phyloP scores from a whole-genome alignment of 2,329 filamentous ascomycete species.

The Colletotrichum siamense region DNA sequence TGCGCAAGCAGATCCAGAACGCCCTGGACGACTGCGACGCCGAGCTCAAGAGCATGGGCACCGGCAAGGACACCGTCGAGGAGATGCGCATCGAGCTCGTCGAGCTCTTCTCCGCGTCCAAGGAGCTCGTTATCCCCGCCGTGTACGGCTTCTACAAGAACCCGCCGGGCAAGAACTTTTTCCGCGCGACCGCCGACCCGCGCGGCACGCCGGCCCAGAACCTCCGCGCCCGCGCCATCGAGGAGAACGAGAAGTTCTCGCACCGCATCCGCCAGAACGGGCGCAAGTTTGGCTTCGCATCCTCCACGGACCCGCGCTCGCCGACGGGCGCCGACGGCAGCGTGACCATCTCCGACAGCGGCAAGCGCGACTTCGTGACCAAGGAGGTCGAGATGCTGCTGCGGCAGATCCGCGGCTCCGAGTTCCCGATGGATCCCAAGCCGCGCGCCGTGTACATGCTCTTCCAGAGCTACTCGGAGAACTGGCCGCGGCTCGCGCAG shows the following conservation, averaged over 20 bases:
- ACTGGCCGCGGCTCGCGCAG: slow-evolving; percentile 56
- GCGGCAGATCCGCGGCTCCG: slow-evolving; percentile 56
- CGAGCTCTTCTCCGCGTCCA: slow-evolving; percentile 56
- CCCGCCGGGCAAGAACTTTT: slow-evolving; percentile 56
- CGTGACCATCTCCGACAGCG: slow-evolving; percentile 35
- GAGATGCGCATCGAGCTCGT: slow-evolving; percentile 61
- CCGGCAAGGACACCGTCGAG: slow-evolving; percentile 55
- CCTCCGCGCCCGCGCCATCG: slow-evolving; percentile 54
- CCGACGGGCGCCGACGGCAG: slow-evolving; percentile 17
- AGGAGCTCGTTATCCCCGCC: slow-evolving; percentile 59
- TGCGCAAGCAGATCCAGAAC: slow-evolving; percentile 56
- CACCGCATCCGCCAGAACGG: slow-evolving; percentile 54
- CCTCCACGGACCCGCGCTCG: slow-evolving; percentile 18
- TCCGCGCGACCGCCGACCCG: slow-evolving; percentile 52
- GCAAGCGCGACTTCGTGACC: slow-evolving; percentile 53
- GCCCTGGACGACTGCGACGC: slow-evolving; percentile 53
- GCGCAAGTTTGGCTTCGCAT: slow-evolving; percentile 51
- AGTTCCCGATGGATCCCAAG: slow-evolving; percentile 58
- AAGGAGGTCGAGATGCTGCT: slow-evolving; percentile 55
- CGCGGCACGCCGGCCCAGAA: slow-evolving; percentile 58
- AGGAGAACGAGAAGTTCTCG: slow-evolving; percentile 57
- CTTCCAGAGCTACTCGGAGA: slow-evolving; percentile 58
- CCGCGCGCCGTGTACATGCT: slow-evolving; percentile 59
- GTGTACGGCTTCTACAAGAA: slow-evolving; percentile 63
- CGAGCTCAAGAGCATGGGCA: slow-evolving; percentile 55